Evolutionary conservation across 1,139 yeast species (phyloP), one percentile per base, ranked within the genome.

Genomic region (Martiniozyma asiatica): DNA sequence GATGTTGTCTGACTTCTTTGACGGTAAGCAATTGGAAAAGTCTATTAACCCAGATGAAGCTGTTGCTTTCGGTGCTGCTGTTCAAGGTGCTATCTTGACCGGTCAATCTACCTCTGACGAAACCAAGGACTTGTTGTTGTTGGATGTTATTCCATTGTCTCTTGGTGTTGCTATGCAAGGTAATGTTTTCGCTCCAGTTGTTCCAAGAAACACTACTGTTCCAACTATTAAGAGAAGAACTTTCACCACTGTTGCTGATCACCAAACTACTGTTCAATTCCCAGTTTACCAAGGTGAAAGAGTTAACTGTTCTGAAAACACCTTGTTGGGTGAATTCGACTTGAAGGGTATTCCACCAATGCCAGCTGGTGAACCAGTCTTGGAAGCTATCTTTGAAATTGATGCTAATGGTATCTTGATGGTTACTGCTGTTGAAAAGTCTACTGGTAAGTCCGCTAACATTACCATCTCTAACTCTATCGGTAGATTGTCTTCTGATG

Each of bases 271-370:
- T 53, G 98, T 89, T 53, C 94, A 84, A 65, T 87, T 89, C 95
- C 98, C 96, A 66, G 97, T 89, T 45, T 89, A 87, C 87, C 97
- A 89, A 71, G 98, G 98, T 79, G 98, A 89, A 73, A 94, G 98
- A 76, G 95, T 85, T 60, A 89, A 87, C 94, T 87, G 97, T 76
- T 63, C 84, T 52, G 97, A 89, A 72, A 89, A 89, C 93, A 85
- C 96, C 59, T 78, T 87, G 61, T 81, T 89, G 63, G 98, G 98
- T 75, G 96, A 89, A 73, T 89, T 89, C 67, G 97, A 89, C 78
- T 81, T 89, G 64, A 84, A 82, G 74, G 89, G 89, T 68, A 84
- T 89, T 55, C 98, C 98, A 63, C 97, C 97, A 64, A 75, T 89
- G 87, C 82, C 79, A 65, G 96, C 95, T 66, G 97, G 97, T 68